These are phyloP conservation scores for Talaromyces sp. DNA, from an alignment of 2,329 filamentous ascomycete genomes.

Conservation along the genomic window DNA sequence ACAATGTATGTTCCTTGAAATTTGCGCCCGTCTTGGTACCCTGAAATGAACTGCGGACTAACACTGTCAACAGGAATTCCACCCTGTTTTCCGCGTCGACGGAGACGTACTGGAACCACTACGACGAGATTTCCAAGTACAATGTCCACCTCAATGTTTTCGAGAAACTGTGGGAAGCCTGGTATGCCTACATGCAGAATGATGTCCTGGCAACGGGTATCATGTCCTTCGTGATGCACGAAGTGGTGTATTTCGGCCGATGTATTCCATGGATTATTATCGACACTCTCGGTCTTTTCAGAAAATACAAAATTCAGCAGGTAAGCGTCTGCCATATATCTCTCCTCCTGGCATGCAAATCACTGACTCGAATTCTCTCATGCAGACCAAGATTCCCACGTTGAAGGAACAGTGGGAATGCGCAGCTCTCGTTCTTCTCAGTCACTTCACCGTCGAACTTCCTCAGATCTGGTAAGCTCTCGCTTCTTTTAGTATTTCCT, in stretches of 20 bases:
- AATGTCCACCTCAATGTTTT: constrained; percentile 81
- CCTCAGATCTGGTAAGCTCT: constrained; percentile 81
- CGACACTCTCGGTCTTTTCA: constrained; percentile 79
- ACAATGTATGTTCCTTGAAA: background rate
- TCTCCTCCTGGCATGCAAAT: background rate
- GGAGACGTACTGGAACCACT: constrained; percentile 61
- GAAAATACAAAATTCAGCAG: constrained; percentile 90
- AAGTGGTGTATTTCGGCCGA: constrained; percentile 89
- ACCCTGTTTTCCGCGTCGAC: constrained; percentile 38
- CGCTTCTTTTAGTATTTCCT: background rate
- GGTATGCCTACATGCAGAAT: constrained; percentile 98
- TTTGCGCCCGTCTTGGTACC: background rate
- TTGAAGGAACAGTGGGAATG: constrained; percentile 90
- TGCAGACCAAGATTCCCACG: constrained; percentile 78
- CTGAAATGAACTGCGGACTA: background rate
- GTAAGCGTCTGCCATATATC: constrained; percentile 42
- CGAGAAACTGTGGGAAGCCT: constrained; percentile 89
- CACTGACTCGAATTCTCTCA: background rate
- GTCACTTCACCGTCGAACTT: constrained; percentile 95
- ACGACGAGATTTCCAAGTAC: constrained; percentile 60
- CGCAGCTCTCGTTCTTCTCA: constrained; percentile 84
- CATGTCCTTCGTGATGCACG: constrained; percentile 95
- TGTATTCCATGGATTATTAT: constrained; percentile 88
- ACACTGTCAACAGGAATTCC: constrained; percentile 40
- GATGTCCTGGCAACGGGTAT: constrained; percentile 94